Base-by-base conservation (phyloP, 2,329 filamentous ascomycete genomes). In the Calonectria hongkongensis region DNA sequence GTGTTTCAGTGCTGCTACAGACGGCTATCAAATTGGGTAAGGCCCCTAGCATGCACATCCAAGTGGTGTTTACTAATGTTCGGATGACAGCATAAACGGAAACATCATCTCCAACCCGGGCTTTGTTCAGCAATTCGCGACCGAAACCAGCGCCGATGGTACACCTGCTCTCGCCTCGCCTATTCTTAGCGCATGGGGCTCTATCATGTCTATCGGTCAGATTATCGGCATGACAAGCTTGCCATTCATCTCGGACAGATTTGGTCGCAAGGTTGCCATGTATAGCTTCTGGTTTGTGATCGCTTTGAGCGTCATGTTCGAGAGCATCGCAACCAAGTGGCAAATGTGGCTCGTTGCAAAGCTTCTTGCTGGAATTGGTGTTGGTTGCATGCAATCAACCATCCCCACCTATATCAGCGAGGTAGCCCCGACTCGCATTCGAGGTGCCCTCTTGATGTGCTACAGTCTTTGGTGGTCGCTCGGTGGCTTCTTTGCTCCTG, bases 401-500 rank as follows among this genome's bases (percentile, higher is more conserved):
- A 39, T 73, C 2, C 73, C 71, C 1, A 48, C 70, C 0, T 73
- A 75, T 47, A 68, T 75, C 43, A 33, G 71, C 15, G 73, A 75
- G n/a, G 64, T 71, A 10, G 41, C 62, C 10, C 66, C 66, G 4
- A 41, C 12, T 9, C 82, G 83, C 18, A 79, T 86, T 2, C 79
- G 84, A 45, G 86, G 85, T 15, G 81, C 83, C 7, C 58, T 80
- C 15, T 81, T 86, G 65, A 85, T 85, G 70, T 79, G 81, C 15
- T 86, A 86, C 74, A 84, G 78, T 65, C 82, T 86, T 75, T 87
- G 86, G 86, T 87, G 83, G 72, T 81, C 83, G 4, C 58, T 86
- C 1, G 86, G 86, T 1, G 81, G 83, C 36, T 82, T 87, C 41
- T 85, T 84, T 58, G 85, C 83, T 10, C 84, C 82, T 2, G 80